Conservation (phyloP, 495 filamentous ascomycete genomes). For the Aspergillus sclerotiicarbonarius region DNA sequence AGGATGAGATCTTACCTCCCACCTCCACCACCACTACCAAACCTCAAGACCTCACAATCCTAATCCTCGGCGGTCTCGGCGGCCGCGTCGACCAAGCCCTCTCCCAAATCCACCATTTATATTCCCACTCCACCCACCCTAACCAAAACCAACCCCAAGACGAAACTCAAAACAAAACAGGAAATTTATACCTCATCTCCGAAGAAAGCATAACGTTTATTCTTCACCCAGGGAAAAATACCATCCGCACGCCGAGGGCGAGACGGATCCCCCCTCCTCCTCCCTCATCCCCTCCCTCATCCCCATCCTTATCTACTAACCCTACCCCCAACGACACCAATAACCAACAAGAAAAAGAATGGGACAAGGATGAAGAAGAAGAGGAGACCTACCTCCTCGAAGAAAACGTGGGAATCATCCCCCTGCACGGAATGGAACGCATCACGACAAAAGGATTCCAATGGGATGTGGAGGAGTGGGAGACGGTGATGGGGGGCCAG, state of each 20-base stretch:
- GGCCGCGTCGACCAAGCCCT: conserved; percentile 91
- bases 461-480: conserved; percentile 84
- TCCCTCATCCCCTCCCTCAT: too few species aligned
- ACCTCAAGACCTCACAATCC: conserved; percentile 43
- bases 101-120: conserved; percentile 79
- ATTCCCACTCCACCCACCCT: conserved; percentile 26
- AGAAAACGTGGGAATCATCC: conserved; percentile 81
- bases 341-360: conserved; percentile 10
- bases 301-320: too few species aligned
- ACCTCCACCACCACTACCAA: conserved; percentile 8
- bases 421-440: conserved; percentile 65
- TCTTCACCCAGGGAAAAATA: conserved; percentile 64
- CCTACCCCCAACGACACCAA: too few species aligned
- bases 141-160: conserved; percentile 1
- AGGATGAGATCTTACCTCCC: conserved; percentile 27
- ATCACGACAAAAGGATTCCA: conserved; percentile 79
- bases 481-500: conserved; percentile 76
- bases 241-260: conserved; percentile 59
- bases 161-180: conserved; percentile 11
- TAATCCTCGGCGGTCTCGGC: conserved; percentile 79
- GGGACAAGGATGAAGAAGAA: too few species aligned
- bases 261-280: conserved; percentile 16
- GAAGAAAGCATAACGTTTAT: conserved; percentile 79
- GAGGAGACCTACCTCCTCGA: conserved; percentile 37
- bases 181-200: conserved; percentile 68